Base-by-base conservation (phyloP, 1,284 basidiomycete genomes). In the Ustilago vetiveriae region DNA sequence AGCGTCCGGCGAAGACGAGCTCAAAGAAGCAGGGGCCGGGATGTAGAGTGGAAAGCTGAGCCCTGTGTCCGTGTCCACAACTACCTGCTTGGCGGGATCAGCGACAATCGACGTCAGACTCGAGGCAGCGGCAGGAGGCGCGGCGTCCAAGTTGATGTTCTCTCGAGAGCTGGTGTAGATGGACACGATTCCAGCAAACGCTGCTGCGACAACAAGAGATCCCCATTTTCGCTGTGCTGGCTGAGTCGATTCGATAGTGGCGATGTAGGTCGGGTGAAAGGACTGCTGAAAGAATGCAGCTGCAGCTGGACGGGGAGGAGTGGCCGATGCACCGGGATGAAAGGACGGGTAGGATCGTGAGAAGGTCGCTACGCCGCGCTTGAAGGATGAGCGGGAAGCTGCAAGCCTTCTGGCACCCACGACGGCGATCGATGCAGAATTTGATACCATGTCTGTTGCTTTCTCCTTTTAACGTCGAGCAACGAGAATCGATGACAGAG, bases 1-100 rank as follows among this genome's bases (percentile, higher is more conserved):
- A 1, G 54, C 36, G 39, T 85, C 73, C 91, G 86, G 2, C 40
- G 47, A 23, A 0, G 50, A 13, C 0, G 66, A 44, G 14, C 30
- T 22, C 9, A 54, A 23, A 2, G 67, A 55, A 0, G 45, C 47
- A 1, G 71, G 60, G 1, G 51, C 47, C 7, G 49, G 47, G 4
- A 74, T 55, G 44, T 67, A 56, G 16, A 64, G 41, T 1, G 72
- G 68, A 19, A 74, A 59, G n/a, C 39, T 39, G 26, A 72, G 68
- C 1, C 41, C 35, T 0, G 68, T 74, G 10, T 66, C 57, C 17
- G 68, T 9, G 23, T 74, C 63, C 0, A 72, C 36, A 2, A 69
- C 54, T 7, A 60, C 22, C 19, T 66, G 56, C 6, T 41, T 49
- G 17, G 50, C 41, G 6, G 55, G n/a, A 23, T 58, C 42, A 4